Evolutionary conservation across 106 monocot species (phyloP).

Genomic region (Dendrobium nobile): DNA sequence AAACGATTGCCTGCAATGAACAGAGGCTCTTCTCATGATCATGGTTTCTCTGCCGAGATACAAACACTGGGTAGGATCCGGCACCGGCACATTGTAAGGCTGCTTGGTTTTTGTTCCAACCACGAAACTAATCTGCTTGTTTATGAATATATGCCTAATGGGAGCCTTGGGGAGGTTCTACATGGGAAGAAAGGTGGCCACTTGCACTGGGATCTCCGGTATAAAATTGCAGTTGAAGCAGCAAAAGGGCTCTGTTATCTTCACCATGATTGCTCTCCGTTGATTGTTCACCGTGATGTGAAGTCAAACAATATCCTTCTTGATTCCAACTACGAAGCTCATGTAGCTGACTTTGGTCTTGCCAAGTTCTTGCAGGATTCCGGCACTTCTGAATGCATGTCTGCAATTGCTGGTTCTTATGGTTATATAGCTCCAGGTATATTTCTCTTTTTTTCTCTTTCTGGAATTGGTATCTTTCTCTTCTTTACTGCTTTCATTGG

Average conservation of each 20-base stretch:
- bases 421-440: conserved; percentile 90
- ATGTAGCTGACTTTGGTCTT: conserved; percentile 69
- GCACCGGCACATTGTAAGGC: conserved; percentile 79
- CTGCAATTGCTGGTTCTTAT: conserved; percentile 91
- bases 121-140: conserved; percentile 73
- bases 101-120: conserved; percentile 81
- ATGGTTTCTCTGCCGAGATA: conserved; percentile 86
- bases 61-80: conserved; percentile 80
- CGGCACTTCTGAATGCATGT: conserved; percentile 89
- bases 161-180: conserved; percentile 82
- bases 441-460: neutral
- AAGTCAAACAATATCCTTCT: conserved; percentile 93
- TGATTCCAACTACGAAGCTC: conserved; percentile 62
- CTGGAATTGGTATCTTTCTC: too few species aligned
- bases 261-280: conserved; percentile 89
- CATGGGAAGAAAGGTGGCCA: conserved; percentile 81
- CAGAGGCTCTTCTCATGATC: conserved; percentile 60
- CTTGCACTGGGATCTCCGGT: conserved; percentile 73
- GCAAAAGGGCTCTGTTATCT: conserved; percentile 89
- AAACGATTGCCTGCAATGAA: conserved; percentile 69
- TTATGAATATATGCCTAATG: conserved; percentile 92
- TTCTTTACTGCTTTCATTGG: too few species aligned
- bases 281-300: conserved; percentile 80
- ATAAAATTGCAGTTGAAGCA: conserved; percentile 72
- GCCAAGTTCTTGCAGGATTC: conserved; percentile 84